Base-by-base conservation (phyloP, 1,284 basidiomycete genomes). In the Xanthoconium separans region DNA sequence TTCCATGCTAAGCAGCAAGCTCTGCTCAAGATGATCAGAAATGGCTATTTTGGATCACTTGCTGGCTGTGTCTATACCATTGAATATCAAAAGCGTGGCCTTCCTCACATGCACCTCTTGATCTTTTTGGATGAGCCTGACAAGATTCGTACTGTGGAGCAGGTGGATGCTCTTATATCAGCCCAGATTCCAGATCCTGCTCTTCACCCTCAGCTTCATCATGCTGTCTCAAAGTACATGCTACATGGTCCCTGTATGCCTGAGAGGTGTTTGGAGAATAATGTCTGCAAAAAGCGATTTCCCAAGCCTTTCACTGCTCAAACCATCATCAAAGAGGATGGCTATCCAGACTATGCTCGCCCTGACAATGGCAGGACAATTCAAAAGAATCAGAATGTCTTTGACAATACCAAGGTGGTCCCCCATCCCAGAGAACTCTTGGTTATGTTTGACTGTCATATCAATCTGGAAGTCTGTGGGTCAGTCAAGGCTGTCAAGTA, bases 361-460 rank as follows among this genome's bases (percentile, higher is more conserved):
- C n/a, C n/a, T 50, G 16, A 59, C 0, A 59, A 59, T 59, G 50
- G 29, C 0, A 54, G 50, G 4, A 55, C 44, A 7, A 5, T 58
- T 18, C 44, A 55, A 12, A 50, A 37, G 13, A 1, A 2, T 7
- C 8, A 37, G 13, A 6, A 54, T 20, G 3, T 22, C 7, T 58
- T 58, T 47, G n/a, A 16, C 36, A 37, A 37, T 7, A 37, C 3
- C 3, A 43, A 59, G n/a, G n/a, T n/a, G n/a, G n/a, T n/a, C n/a
- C n/a, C n/a, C n/a, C n/a, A n/a, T n/a, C 34, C 45, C 9, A 58
- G 51, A 27, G 22, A 55, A 3, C 29, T 58, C 1, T 6, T 37
- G 36, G 36, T 37, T 2, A 15, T 68, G n/a, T 77, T 70, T 45
- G 40, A 71, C 24, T 79, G 78, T 51, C 80, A 83, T 57, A 77